Base-by-base conservation (phyloP, 129 eudicot species). In the Deinandra increscens region DNA sequence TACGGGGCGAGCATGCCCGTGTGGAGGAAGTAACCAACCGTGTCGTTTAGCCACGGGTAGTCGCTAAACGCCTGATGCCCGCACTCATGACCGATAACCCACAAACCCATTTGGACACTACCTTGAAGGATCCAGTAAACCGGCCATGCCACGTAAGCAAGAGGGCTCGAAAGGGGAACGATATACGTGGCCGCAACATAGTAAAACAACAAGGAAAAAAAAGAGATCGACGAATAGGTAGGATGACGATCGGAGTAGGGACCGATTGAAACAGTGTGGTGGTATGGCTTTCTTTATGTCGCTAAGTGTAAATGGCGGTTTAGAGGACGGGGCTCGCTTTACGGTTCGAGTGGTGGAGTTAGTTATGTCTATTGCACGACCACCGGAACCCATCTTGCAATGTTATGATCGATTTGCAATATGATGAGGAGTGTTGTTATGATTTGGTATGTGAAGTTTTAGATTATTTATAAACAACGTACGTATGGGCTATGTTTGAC, bases 81-180 rank as follows among this genome's bases (percentile, higher is more conserved):
- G 13, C 70, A 65, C 39, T 65, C 70, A 44, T 65, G 70, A 3
- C 70, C 70, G 7, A 65, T 65, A 26, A 65, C 70, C 70, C 70
- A 65, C 37, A 65, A 44, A 42, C 70, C 70, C 70, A 65, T 65
- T 7, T 65, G 70, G 39, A 65, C 70, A 22, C 70, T 42, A 26
- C 70, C 70, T 42, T 65, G 70, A 10, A 65, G 53, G 38, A 65
- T 65, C 70, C 70, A 65, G n/a, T 65, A 65, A 65, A 65, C 9
- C 0, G 70, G 70, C 70, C 70, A 65, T 14, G 55, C 70, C 0
- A 65, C 20, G 54, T 42, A 43, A 0, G 54, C 12, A 6, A 20
- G 6, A 5, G 70, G 38, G 38, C 22, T 6, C 0, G 51, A 7
- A 20, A 65, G 70, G 37, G 19, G 53, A 7, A 23, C 0, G 36